Evolutionary conservation across 495 filamentous ascomycete genomes (phyloP).

Genomic region (Trypethelium eluteriae): DNA sequence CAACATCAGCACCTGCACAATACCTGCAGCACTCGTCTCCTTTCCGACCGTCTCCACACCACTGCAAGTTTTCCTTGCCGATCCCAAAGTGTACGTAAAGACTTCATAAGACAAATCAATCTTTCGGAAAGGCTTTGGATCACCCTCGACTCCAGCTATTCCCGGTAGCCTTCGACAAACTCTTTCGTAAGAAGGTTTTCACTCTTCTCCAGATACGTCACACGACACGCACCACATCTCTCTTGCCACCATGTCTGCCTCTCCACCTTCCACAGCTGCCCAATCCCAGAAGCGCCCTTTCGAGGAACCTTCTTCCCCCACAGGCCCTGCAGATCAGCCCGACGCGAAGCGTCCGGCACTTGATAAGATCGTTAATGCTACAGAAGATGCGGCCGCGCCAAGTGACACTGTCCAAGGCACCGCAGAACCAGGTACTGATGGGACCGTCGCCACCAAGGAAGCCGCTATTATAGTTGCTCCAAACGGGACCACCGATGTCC

Average conservation of each 20-base stretch:
- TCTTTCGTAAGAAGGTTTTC: constrained; percentile 4
- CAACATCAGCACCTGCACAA: constrained; percentile 18
- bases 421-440: constrained; percentile 18
- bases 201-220: constrained; percentile 27
- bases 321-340: constrained; percentile 80
- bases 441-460: constrained; percentile 44
- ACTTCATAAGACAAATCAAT: constrained; percentile 49
- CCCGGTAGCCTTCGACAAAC: constrained; percentile 27
- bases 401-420: constrained; percentile 38
- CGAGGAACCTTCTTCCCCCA: constrained; percentile 92
- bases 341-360: constrained; percentile 95
- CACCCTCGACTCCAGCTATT: neutral
- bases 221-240: neutral
- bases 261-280: constrained; percentile 8
- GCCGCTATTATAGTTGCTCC: constrained; percentile 43
- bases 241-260: constrained; percentile 14
- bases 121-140: constrained; percentile 23
- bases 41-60: constrained; percentile 41
- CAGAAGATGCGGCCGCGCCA: constrained; percentile 40
- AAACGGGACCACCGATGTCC: constrained; percentile 43
- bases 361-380: constrained; percentile 68
- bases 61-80: constrained; percentile 89
- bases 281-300: constrained; percentile 76
- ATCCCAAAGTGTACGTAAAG: constrained; percentile 80
- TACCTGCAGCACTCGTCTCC: constrained; percentile 28